phyloP scores from a whole-genome alignment of 192 early-diverging fungal species.

The Backusella macrospora region DNA sequence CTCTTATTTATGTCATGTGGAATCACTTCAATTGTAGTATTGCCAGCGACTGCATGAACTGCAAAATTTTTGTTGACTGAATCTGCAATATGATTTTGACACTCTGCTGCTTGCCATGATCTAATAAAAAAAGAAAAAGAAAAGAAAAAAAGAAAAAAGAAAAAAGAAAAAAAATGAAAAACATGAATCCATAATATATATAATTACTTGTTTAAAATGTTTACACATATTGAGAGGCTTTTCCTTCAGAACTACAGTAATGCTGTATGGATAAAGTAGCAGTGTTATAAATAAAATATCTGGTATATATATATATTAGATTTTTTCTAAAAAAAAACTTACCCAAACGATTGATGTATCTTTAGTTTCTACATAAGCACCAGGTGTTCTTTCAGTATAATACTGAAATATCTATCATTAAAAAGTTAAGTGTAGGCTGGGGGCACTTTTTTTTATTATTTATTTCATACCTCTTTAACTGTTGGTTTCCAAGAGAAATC shows the following conservation, averaged over 20 bases:
- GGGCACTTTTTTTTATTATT: not conserved
- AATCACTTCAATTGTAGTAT: slow-evolving; percentile 67
- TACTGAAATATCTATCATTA: slow-evolving; percentile 71
- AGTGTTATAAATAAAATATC: not conserved
- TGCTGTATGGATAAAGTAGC: slow-evolving; percentile 16
- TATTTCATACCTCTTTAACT: slow-evolving; percentile 57
- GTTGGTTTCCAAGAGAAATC: slow-evolving; percentile 70
- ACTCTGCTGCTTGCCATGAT: slow-evolving; percentile 82
- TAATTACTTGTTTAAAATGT: slow-evolving; percentile 9
- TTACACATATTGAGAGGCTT: slow-evolving; percentile 37
- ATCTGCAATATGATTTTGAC: slow-evolving; percentile 82
- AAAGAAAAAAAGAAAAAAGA: not conserved
- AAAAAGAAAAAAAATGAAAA: slow-evolving; percentile 14
- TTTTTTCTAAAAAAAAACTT: slow-evolving; percentile 1
- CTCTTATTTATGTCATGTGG: slow-evolving; percentile 75
- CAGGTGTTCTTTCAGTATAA: slow-evolving; percentile 82
- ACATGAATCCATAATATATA: not conserved
- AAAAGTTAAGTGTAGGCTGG: too few species aligned
- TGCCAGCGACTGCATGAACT: slow-evolving; percentile 68
- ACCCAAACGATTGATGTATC: slow-evolving; percentile 73
- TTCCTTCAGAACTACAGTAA: slow-evolving; percentile 30
- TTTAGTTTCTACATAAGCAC: slow-evolving; percentile 76
- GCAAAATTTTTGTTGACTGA: slow-evolving; percentile 67
- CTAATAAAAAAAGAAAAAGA: slow-evolving; percentile 12
- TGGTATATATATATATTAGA: not conserved